Conservation (phyloP, 1,284 basidiomycete genomes). For the Pholiota adiposa region DNA sequence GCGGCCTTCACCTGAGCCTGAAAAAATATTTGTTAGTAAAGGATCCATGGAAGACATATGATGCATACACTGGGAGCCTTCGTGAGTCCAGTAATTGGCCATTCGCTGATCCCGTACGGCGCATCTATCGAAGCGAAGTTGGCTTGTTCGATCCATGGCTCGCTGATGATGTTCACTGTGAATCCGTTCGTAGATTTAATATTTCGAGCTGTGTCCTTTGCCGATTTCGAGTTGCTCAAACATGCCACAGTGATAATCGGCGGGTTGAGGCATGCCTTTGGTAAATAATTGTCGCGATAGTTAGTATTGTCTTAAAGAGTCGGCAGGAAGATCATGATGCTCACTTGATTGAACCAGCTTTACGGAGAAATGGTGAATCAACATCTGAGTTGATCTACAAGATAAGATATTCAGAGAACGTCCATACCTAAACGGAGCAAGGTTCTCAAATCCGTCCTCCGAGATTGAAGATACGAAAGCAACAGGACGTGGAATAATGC, state of each 20-base stretch:
- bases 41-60: no score
- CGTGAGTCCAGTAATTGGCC: constrained; percentile 68
- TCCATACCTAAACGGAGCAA: constrained; percentile 62
- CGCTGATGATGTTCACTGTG: constrained; percentile 74
- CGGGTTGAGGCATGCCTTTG: constrained; percentile 52
- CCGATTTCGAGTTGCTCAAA: constrained; percentile 30
- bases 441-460: constrained; percentile 56
- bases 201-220: constrained; percentile 65
- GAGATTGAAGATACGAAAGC: constrained; percentile 69
- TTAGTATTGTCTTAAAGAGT: no score
- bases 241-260: constrained; percentile 62
- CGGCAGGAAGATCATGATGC: neutral
- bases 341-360: constrained; percentile 50
- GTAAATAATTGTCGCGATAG: neutral
- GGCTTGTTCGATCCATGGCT: constrained; percentile 68
- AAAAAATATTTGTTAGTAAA: no score
- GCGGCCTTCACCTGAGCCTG: constrained; percentile 61
- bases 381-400: neutral
- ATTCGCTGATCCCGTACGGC: constrained; percentile 65
- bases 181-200: constrained; percentile 63
- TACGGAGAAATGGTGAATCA: neutral
- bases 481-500: constrained; percentile 68
- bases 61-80: constrained; percentile 55
- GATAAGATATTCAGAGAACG: neutral
- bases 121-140: constrained; percentile 64